These are phyloP conservation scores for Penicillium soppii DNA, from an alignment of 495 filamentous ascomycete species.

Conservation along the genomic window DNA sequence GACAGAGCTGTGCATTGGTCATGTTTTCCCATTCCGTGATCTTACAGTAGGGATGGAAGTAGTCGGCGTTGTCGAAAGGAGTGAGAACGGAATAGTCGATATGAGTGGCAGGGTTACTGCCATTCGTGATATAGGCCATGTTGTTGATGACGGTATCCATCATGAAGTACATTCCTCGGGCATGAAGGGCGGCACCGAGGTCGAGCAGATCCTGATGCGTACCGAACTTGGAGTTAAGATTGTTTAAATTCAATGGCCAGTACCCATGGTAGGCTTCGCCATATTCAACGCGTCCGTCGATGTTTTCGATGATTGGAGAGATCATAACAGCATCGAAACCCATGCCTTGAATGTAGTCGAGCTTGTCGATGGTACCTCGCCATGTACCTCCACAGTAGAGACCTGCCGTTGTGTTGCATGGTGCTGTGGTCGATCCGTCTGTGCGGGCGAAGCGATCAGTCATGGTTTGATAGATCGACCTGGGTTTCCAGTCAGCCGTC, in stretches of 20 bases:
- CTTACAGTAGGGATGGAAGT: constrained; percentile 65
- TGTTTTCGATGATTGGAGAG: constrained; percentile 68
- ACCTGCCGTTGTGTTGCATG: constrained; percentile 37
- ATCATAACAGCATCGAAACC: constrained; percentile 85
- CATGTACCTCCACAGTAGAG: constrained; percentile 78
- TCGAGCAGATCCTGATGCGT: constrained; percentile 61
- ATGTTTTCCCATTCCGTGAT: constrained; percentile 64
- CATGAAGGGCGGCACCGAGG: constrained; percentile 58
- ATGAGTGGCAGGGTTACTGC: constrained; percentile 52
- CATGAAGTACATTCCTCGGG: constrained; percentile 69
- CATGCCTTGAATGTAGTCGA: constrained; percentile 66
- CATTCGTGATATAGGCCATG: constrained; percentile 51
- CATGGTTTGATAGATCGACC: constrained; percentile 73
- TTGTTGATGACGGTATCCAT: constrained; percentile 80
- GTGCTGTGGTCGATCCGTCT: constrained; percentile 56
- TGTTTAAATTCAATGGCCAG: constrained; percentile 67
- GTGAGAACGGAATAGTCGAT: constrained; percentile 61
- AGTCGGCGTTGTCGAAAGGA: constrained; percentile 62
- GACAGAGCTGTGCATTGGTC: constrained; percentile 52
- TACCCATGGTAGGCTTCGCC: constrained; percentile 72
- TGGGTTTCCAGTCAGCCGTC: constrained; percentile 50
- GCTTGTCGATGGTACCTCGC: constrained; percentile 62
- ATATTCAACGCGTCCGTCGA: constrained; percentile 45
- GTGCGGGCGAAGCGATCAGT: constrained; percentile 74
- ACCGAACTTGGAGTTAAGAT: constrained; percentile 67